These are phyloP conservation scores for Fusarium fracticaudum DNA, from an alignment of 2,329 filamentous ascomycete species.

Conservation along the genomic window DNA sequence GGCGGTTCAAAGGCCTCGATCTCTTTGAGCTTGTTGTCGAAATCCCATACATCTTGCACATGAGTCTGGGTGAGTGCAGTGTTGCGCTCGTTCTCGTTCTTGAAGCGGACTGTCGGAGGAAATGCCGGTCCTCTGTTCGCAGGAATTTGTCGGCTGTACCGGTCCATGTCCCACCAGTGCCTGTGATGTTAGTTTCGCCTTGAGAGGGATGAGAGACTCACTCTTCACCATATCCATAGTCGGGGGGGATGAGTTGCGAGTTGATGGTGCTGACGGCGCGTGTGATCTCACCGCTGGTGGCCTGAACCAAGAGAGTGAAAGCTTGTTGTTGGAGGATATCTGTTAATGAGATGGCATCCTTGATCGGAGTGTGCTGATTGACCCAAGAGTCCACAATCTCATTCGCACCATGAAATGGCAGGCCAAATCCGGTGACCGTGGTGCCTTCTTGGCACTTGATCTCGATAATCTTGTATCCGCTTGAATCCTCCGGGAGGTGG, in stretches of 20 bases:
- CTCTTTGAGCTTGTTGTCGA: neutral
- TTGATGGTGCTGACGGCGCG: fast-evolving
- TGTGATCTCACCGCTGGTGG: fast-evolving
- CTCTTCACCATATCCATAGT: neutral
- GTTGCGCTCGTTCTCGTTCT: neutral
- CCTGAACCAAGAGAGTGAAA: neutral
- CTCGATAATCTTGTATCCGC: fast-evolving
- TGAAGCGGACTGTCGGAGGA: neutral
- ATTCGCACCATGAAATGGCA: neutral
- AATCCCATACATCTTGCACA: constrained; percentile 11
- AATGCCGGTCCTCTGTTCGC: neutral
- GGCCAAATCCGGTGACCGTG: neutral
- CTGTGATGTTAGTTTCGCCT: neutral
- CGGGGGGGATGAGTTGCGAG: fast-evolving
- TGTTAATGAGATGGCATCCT: neutral
- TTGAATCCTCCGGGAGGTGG: neutral
- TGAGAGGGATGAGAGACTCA: neutral
- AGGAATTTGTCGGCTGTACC: neutral
- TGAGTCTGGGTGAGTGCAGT: neutral
- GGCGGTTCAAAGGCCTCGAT: neutral
- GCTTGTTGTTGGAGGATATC: neutral
- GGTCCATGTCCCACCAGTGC: neutral
- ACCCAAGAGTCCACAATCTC: neutral
- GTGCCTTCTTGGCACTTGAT: neutral
- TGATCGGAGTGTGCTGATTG: neutral